Evolutionary conservation across 106 monocot species (phyloP).

Genomic region (Platanthera zijinensis): DNA sequence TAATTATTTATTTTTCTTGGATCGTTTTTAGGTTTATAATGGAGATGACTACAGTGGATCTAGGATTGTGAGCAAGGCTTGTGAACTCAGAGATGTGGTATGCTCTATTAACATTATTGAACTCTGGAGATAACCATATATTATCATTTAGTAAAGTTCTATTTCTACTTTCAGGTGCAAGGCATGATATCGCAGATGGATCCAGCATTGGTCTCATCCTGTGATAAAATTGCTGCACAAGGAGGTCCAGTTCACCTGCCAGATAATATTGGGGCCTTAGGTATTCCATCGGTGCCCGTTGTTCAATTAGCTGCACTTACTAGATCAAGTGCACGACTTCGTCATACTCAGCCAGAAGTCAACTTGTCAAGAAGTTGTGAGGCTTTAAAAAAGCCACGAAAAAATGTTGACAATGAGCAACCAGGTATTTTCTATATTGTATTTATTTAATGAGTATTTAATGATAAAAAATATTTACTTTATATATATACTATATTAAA

Average conservation of each 20-base stretch:
- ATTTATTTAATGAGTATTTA: neutral
- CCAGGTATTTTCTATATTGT: slow-evolving; percentile 35
- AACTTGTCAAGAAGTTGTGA: slow-evolving; percentile 78
- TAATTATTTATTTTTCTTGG: neutral
- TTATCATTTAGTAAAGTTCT: neutral
- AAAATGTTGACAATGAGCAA: slow-evolving; percentile 61
- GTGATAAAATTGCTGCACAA: slow-evolving; percentile 85
- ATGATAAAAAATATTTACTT: neutral
- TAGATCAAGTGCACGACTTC: slow-evolving; percentile 80
- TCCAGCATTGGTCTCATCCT: slow-evolving; percentile 72
- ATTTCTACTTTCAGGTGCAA: slow-evolving; percentile 48
- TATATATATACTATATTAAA: too few relatives aligned
- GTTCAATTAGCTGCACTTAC: slow-evolving; percentile 66
- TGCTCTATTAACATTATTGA: slow-evolving; percentile 3
- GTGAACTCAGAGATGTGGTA: slow-evolving; percentile 96
- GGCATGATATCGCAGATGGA: slow-evolving; percentile 99
- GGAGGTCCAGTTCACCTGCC: slow-evolving; percentile 60
- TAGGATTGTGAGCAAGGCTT: slow-evolving; percentile 93
- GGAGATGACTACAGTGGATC: slow-evolving; percentile 89
- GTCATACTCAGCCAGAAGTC: slow-evolving; percentile 84
- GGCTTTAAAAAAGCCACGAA: slow-evolving; percentile 70
- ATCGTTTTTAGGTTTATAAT: slow-evolving; percentile 59
- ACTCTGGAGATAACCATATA: neutral
- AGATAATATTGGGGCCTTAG: slow-evolving; percentile 36
- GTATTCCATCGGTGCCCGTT: slow-evolving; percentile 49